Evolutionary conservation across 495 filamentous ascomycete species (phyloP), one percentile per base, ranked within the genome.

Genomic region (Thermochaetoides thermophila): DNA sequence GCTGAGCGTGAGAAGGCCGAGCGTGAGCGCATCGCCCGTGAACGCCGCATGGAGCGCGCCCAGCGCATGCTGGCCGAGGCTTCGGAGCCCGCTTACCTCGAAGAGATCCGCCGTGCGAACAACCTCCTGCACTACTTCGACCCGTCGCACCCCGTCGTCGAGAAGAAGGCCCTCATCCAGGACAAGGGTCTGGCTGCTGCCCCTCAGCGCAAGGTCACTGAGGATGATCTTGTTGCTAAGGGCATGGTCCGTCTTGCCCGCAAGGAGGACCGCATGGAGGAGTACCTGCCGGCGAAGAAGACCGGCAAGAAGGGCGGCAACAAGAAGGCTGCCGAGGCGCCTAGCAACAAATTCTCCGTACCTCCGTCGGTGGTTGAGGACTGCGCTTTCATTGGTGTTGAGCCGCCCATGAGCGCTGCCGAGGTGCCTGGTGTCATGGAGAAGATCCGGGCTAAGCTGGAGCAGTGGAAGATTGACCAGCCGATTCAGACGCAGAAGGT

Each of bases 401-500:
- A 89, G 32, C 77, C 84, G 27, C 91, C 89, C 3, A 84, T 81
- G 72, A 76, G 69, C 54, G 76, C 84, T 47, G 61, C 73, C 18
- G 89, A 87, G 46, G 77, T 95, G 6, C 74, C 85, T 7, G 64
- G 63, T 27, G 71, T 70, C 2, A 56, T 81, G 9, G 84, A 94
- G 69, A 87, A 92, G 66, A 67, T 96, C 44, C 84, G 84, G 53
- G 80, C 69, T 38, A 96, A 96, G 68, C 64, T 93, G 24, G 77
- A 74, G n/a, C 69, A 78, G 45, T 99, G 87, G 83, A 93, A 93
- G 68, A 66, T 74, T 25, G 79, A 91, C 58, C 87, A 95, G 62
- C 72, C 81, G 22, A 65, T 69, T 35, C 83, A 94, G 65, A 99
- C 89, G n/a, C 73, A 80, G 40, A 78, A 84, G 69, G 89, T 95